Percentiles rank a stretch among this genome's conserved stretches.
Evolutionary conservation across 768 basidiomycete species (phyloP).

Genomic region (Tulasnella sp.): DNA sequence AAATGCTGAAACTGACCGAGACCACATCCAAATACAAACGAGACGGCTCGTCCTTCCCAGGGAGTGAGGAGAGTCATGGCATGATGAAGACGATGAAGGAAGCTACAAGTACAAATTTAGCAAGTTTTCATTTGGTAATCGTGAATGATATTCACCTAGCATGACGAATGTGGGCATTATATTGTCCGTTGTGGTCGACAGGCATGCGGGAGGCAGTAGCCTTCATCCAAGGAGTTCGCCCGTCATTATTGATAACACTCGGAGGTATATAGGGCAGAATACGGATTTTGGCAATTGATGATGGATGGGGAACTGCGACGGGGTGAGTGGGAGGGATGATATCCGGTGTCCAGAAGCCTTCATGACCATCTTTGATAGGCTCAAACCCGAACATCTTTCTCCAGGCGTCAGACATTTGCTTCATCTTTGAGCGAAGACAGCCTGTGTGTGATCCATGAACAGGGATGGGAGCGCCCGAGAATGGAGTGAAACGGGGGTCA

Average conservation of each 20-base stretch:
- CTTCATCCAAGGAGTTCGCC: too few relatives aligned
- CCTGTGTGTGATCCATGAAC: neutral
- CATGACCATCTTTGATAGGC: neutral
- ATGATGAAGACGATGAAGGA: conserved; percentile 46
- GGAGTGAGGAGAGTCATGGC: conserved; percentile 59
- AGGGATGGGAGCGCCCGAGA: too few relatives aligned
- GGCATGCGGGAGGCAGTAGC: too few relatives aligned
- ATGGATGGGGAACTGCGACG: too few relatives aligned
- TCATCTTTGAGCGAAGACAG: conserved; percentile 3
- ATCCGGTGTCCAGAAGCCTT: neutral
- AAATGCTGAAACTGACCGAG: neutral
- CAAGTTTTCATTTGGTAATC: neutral
- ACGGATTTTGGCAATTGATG: too few relatives aligned
- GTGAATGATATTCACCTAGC: neutral
- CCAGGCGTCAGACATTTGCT: neutral
- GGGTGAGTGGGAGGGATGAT: neutral
- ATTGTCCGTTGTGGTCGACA: too few relatives aligned
- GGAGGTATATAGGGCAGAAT: too few relatives aligned
- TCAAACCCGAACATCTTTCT: conserved; percentile 2
- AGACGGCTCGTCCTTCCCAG: conserved; percentile 73
- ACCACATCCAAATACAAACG: conserved; percentile 59
- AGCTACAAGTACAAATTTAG: conserved; percentile 19
- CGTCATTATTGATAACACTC: too few relatives aligned
- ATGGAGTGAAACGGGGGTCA: neutral
- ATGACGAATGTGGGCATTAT: neutral